These are phyloP conservation scores for Corylus americana DNA, from an alignment of 306 rosid genomes.

Conservation along the genomic window DNA sequence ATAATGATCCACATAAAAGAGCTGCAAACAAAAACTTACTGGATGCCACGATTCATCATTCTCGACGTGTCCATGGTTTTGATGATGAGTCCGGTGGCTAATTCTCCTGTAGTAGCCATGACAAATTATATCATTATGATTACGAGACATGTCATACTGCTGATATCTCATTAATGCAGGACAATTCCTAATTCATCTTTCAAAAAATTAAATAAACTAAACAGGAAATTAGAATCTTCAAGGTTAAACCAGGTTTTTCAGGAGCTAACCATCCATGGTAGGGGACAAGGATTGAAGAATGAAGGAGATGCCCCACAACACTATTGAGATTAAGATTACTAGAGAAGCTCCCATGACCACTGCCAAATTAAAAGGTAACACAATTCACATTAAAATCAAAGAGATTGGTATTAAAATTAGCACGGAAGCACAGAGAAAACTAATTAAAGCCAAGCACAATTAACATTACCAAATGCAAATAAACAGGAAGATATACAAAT, in stretches of 20 bases:
- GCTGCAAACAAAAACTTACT: conserved; percentile 42
- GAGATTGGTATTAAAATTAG: conserved; percentile 19
- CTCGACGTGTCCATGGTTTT: conserved; percentile 96
- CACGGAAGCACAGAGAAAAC: neutral
- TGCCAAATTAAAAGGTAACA: conserved; percentile 40
- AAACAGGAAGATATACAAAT: neutral
- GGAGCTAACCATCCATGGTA: conserved; percentile 93
- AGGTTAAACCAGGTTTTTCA: neutral
- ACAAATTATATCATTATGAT: neutral
- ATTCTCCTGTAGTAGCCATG: conserved; percentile 66
- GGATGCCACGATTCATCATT: conserved; percentile 99
- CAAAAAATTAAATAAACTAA: neutral
- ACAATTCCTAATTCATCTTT: neutral
- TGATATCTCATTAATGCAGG: neutral
- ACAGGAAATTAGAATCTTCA: neutral
- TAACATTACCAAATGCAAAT: neutral
- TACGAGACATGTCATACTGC: neutral
- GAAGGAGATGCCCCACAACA: conserved; percentile 85
- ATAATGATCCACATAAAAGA: neutral
- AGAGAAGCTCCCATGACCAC: conserved; percentile 99
- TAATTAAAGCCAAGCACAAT: neutral
- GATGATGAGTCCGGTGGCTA: conserved; percentile 98
- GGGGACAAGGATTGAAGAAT: conserved; percentile 96
- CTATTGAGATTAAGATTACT: conserved; percentile 69
- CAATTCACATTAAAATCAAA: conserved; percentile 13